phyloP scores from a whole-genome alignment of 768 basidiomycete species.

The Suillus plorans region DNA sequence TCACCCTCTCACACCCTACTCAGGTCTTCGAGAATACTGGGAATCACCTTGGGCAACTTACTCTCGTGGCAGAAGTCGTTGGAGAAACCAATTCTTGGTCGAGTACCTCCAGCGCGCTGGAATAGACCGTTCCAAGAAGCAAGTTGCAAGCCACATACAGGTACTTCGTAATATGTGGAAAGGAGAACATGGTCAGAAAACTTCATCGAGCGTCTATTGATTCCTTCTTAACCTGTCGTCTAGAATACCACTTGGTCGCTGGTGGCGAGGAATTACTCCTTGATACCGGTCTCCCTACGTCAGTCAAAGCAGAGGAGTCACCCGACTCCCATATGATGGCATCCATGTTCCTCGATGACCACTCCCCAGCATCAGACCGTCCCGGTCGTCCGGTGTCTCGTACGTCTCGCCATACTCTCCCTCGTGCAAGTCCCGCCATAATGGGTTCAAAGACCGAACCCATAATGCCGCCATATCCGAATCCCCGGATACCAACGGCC shows the following conservation, averaged over 20 bases:
- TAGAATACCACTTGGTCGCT: conserved; percentile 78
- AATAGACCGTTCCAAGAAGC: conserved; percentile 78
- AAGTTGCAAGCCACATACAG: conserved; percentile 88
- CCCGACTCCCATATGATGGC: conserved; percentile 43
- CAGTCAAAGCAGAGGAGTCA: conserved; percentile 58
- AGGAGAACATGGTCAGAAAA: conserved; percentile 62
- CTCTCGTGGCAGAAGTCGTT: conserved; percentile 74
- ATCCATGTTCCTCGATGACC: conserved; percentile 34
- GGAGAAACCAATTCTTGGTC: conserved; percentile 85
- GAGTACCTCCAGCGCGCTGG: conserved; percentile 72
- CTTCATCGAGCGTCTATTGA: conserved; percentile 3
- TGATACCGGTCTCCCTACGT: conserved; percentile 46
- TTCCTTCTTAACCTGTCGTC: conserved; percentile 1
- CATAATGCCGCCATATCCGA: conserved; percentile 22
- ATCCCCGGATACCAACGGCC: conserved; percentile 18
- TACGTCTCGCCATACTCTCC: conserved; percentile 24
- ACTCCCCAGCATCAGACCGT: conserved; percentile 32
- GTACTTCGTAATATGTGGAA: conserved; percentile 89
- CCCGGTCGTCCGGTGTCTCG: conserved; percentile 28
- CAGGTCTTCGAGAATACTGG: conserved; percentile 78
- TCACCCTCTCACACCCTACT: not conserved
- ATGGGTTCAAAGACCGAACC: conserved; percentile 24
- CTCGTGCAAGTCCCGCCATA: conserved; percentile 22
- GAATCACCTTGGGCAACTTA: conserved; percentile 79
- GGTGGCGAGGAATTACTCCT: conserved; percentile 73